Percentiles rank a stretch among this genome's conserved stretches.
Conservation (phyloP, 768 basidiomycete species). For the Leccinum disarticulatum region DNA sequence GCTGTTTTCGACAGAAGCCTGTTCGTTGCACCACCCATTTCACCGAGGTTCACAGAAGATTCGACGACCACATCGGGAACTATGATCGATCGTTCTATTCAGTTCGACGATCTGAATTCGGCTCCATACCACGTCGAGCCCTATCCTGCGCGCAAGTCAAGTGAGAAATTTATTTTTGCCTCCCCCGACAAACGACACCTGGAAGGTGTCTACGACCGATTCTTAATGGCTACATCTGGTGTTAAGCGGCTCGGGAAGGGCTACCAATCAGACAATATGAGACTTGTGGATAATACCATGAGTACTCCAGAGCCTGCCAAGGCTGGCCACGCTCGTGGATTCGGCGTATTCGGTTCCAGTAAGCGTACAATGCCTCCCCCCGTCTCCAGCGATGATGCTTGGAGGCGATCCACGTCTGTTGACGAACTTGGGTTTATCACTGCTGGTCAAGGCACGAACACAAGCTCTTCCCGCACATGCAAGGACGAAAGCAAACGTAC, state of each 20-base stretch:
- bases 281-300: conserved; percentile 39
- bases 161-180: conserved; percentile 40
- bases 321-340: conserved; percentile 21
- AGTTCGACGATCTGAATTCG: conserved; percentile 49
- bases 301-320: conserved; percentile 22
- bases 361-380: conserved; percentile 68
- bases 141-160: conserved; percentile 51
- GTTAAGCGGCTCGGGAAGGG: conserved; percentile 80
- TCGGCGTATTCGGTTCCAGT: conserved; percentile 31
- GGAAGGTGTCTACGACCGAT: conserved; percentile 78
- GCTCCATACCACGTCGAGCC: conserved; percentile 67
- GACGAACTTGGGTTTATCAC: conserved; percentile 66
- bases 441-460: conserved; percentile 30
- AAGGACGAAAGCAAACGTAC: conserved; percentile 44
- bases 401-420: conserved; percentile 47
- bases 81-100: conserved; percentile 10
- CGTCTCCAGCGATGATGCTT: conserved; percentile 63
- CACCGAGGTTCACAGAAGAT: conserved; percentile 39
- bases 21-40: conserved; percentile 57
- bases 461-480: conserved; percentile 25
- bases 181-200: conserved; percentile 59
- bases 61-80: conserved; percentile 28
- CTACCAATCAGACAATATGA: conserved; percentile 69
- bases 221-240: conserved; percentile 78
- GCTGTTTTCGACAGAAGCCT: conserved; percentile 66